Percentiles rank a stretch among this genome's conserved stretches.
These are phyloP conservation scores for Cladophialophora psammophila DNA, from an alignment of 2,329 filamentous ascomycete genomes.

Conservation along the genomic window DNA sequence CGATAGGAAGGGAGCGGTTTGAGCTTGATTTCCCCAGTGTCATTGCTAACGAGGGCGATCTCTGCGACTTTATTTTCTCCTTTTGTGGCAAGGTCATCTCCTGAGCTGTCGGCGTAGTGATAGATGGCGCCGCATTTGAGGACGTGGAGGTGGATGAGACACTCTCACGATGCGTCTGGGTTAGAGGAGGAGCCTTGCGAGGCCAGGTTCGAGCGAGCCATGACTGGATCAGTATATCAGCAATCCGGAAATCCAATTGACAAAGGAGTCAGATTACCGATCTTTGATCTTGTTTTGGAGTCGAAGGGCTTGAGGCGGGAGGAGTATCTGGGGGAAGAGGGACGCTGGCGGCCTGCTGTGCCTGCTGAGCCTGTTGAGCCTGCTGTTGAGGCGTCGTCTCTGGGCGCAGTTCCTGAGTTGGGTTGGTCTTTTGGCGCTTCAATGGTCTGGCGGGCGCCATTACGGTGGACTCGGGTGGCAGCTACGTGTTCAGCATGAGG, in stretches of 20 bases:
- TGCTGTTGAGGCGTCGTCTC: slow-evolving; percentile 23
- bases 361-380: slow-evolving; percentile 30
- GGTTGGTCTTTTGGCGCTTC: slow-evolving; percentile 41
- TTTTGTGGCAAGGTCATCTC: slow-evolving; percentile 44
- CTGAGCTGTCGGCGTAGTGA: slow-evolving; percentile 48
- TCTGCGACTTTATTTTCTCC: slow-evolving; percentile 43
- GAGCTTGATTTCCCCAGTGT: slow-evolving; percentile 49
- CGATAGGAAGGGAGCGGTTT: slow-evolving; percentile 54
- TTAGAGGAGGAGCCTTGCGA: slow-evolving; percentile 56
- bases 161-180: slow-evolving; percentile 59
- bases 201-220: slow-evolving; percentile 59
- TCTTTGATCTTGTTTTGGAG: slow-evolving; percentile 17
- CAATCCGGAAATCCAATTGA: neutral
- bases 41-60: slow-evolving; percentile 52
- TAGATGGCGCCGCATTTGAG: neutral
- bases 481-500: neutral
- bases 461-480: neutral
- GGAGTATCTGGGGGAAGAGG: slow-evolving; percentile 34
- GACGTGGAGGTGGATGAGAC: slow-evolving; percentile 47
- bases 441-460: slow-evolving; percentile 39
- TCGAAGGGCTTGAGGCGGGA: neutral
- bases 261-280: slow-evolving; percentile 26
- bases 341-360: slow-evolving; percentile 28
- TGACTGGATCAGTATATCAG: slow-evolving; percentile 23
- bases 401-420: slow-evolving; percentile 22